Conservation (phyloP, 2,329 filamentous ascomycete genomes). For the Zymoseptoria tritici region DNA sequence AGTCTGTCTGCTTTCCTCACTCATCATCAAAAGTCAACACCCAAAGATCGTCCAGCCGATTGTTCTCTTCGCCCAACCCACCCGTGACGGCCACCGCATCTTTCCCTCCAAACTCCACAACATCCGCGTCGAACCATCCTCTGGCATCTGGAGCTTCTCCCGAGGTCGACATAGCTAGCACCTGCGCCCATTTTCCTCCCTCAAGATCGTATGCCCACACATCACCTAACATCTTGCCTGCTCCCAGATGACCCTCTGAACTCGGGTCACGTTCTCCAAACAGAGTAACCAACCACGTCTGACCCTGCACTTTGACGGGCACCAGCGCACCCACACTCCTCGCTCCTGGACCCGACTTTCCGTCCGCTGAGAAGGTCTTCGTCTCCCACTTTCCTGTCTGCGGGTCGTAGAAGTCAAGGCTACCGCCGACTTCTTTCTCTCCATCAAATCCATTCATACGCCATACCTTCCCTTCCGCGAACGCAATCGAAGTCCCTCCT, state of each 20-base stretch:
- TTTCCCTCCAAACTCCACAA: constrained; percentile 26
- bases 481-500: constrained; percentile 60
- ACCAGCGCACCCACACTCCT: constrained; percentile 46
- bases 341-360: constrained; percentile 38
- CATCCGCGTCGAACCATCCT: constrained; percentile 50
- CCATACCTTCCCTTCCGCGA: constrained; percentile 59
- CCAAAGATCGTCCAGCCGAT: constrained; percentile 47
- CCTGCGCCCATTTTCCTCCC: constrained; percentile 29
- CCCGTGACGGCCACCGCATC: constrained; percentile 42
- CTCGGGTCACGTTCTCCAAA: constrained; percentile 51
- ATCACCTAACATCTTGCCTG: constrained; percentile 50
- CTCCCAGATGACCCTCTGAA: constrained; percentile 46
- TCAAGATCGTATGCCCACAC: constrained; percentile 42
- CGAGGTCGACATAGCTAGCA: constrained; percentile 18
- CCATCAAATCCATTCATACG: constrained; percentile 78
- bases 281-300: constrained; percentile 40
- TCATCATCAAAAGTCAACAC: constrained; percentile 22
- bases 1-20: not conserved
- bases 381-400: constrained; percentile 36
- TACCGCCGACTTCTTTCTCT: constrained; percentile 59
- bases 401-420: constrained; percentile 55
- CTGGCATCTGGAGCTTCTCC: constrained; percentile 34
- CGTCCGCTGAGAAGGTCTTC: constrained; percentile 35
- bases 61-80: constrained; percentile 46
- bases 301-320: constrained; percentile 32